These are phyloP conservation scores for Pelargonium nanum DNA, from an alignment of 345 rosid species.

Conservation along the genomic window DNA sequence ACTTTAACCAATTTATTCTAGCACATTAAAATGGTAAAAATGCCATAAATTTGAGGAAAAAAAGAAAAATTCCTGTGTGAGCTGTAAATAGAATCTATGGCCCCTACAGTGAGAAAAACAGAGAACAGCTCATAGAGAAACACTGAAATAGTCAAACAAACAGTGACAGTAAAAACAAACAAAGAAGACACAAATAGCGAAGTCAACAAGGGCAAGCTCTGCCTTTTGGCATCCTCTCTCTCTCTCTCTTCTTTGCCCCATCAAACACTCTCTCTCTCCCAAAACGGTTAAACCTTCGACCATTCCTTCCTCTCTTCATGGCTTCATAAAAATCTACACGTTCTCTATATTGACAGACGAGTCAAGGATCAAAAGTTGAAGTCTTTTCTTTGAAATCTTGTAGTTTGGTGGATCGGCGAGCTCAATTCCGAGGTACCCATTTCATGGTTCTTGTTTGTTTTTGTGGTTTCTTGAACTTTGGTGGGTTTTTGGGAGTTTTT, in stretches of 20 bases:
- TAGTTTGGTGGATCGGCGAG: conserved; percentile 10
- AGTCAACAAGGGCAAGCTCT: conserved; percentile 20
- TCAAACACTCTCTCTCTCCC: background rate
- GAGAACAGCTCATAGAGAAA: background rate
- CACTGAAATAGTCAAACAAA: background rate
- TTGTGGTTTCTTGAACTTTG: background rate
- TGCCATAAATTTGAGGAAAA: too few relatives aligned
- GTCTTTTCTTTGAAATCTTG: background rate
- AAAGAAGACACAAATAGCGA: background rate
- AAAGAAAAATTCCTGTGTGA: background rate
- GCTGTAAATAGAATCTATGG: background rate
- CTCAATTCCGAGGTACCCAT: conserved; percentile 7
- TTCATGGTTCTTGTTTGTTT: background rate
- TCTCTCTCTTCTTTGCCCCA: conserved; percentile 3
- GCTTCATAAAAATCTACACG: background rate
- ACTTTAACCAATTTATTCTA: too few relatives aligned
- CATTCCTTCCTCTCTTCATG: background rate
- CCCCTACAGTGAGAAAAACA: too few relatives aligned
- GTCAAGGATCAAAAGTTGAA: background rate
- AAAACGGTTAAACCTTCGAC: background rate
- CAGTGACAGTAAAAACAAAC: background rate
- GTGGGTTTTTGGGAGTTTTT: conserved; percentile 8
- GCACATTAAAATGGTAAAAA: too few relatives aligned
- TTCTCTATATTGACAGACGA: background rate
- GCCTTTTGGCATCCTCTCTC: conserved; percentile 11